Evolutionary conservation across 2,329 filamentous ascomycete genomes (phyloP).

Genomic region (Alternaria rosae): DNA sequence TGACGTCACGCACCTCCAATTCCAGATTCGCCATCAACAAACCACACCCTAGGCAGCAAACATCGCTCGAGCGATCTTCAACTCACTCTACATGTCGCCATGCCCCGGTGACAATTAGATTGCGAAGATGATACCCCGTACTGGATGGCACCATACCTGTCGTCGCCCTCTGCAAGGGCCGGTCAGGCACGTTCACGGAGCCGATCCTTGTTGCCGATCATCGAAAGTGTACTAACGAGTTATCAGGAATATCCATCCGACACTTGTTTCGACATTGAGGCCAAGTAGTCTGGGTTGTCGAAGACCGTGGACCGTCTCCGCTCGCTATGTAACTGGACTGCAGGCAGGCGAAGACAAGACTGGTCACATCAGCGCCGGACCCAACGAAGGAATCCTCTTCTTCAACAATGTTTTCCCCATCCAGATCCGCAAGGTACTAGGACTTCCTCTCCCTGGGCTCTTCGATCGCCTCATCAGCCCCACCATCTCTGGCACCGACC

Average conservation of each 20-base stretch:
- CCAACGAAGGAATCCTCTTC: conserved; percentile 85
- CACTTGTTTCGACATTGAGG: conserved; percentile 4
- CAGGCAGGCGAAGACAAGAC: conserved; percentile 69
- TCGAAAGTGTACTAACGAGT: conserved; percentile 26
- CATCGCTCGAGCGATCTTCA: background rate
- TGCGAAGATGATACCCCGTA: conserved; percentile 25
- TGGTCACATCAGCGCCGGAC: conserved; percentile 79
- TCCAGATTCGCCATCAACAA: background rate
- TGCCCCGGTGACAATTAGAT: conserved; percentile 16
- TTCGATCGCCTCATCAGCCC: conserved; percentile 62
- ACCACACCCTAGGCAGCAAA: conserved; percentile 2
- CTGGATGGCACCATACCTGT: conserved; percentile 29
- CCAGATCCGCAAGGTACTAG: conserved; percentile 70
- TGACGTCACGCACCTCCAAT: conserved; percentile 17
- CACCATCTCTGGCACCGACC: conserved; percentile 62
- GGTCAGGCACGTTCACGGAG: conserved; percentile 31
- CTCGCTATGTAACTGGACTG: conserved; percentile 40
- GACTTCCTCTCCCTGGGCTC: conserved; percentile 61
- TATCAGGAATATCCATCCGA: conserved; percentile 20
- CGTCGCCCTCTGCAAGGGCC: conserved; percentile 25
- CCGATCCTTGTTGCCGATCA: conserved; percentile 32
- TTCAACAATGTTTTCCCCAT: conserved; percentile 92
- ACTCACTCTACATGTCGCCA: conserved; percentile 4
- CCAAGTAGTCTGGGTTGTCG: background rate
- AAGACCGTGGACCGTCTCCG: conserved; percentile 13